Evolutionary conservation across 169 alveolate genomes (phyloP), one percentile per base, ranked within the genome.

Genomic region (Plasmodium malariae): DNA sequence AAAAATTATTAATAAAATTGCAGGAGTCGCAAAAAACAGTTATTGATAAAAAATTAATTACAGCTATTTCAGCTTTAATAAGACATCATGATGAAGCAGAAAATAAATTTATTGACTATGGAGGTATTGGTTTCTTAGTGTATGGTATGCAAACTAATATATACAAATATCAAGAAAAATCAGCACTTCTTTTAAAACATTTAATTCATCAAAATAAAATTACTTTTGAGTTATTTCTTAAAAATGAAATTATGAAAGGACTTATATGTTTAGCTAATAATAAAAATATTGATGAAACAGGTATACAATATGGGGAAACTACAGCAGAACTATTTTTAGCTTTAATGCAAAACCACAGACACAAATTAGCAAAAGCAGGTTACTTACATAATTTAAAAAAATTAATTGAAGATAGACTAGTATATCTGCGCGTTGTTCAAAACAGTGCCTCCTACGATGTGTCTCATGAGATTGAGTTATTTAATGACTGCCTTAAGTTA

Each of bases 61-160:
- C 91, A 12, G 91, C 91, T 1, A 83, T 83, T 1, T 83, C 91
- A 36, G 91, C 91, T 12, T 70, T 83, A 24, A 83, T 83, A n/a
- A 49, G 91, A 26, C 91, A 83, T 70, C 91, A 83, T 83, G 85
- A 83, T 55, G 86, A 83, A 70, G 91, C 74, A 36, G 91, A 83
- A 83, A 83, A 83, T 67, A 83, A 83, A 83, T 83, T 83, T 17
- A 83, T 83, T 36, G 91, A 83, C 37, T 83, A 83, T 68, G 91
- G 91, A 0, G 91, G 91, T 26, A 62, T 83, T 4, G 91, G 74
- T 1, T 83, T 83, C 34, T 57, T 83, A 51, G 91, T 83, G 1
- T 83, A 83, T n/a, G 91, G 91, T 17, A 83, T 83, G 91, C 91
- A 68, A 48, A 83, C 91, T 32, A 83, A 83, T 43, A 67, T 83